Evolutionary conservation across 2,329 filamentous ascomycete species (phyloP), one percentile per base, ranked within the genome.

Genomic region (Bipolaris oryzae): DNA sequence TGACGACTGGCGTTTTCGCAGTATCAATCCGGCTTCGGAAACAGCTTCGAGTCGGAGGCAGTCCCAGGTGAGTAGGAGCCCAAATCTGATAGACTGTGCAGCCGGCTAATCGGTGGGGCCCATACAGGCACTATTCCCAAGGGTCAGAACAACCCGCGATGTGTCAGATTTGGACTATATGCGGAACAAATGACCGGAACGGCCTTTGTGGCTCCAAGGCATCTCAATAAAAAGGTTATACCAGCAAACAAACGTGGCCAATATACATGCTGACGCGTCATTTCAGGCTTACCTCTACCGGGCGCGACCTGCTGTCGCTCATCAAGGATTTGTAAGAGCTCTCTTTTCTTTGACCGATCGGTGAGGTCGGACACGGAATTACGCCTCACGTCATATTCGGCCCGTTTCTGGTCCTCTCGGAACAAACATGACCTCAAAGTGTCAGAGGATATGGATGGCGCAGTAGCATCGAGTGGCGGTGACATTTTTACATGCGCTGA

Each of bases 1-100:
- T 67, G 57, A 62, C 60, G 34, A 28, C 21, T 21, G 18, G 18
- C 34, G 10, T 25, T 44, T 48, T 35, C 34, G 49, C 50, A 81
- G 73, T 87, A 87, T 64, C 82, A 85, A 80, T 70, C 79, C 18
- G 85, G 84, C 18, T 86, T 85, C 63, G 80, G 80, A 35, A 87
- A 86, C 67, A 64, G 68, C 71, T 80, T 81, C 55, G 75, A 77
- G 48, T 80, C 79, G 21, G 79, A 82, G 59, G 78, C 78, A 1
- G 72, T 82, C 2, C 77, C 79, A 11, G 78, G 71, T 70, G 44
- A 67, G 63, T 48, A 46, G 16, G 11, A 16, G 37, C 25, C 31
- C 33, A 35, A 21, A 3, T 47, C 25, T 50, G 28, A 48, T 5
- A 13, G 3, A 51, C 7, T 16, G 33, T 50, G 55, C 49, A 57